Percentiles rank a stretch among this genome's conserved stretches.
Evolutionary conservation across 176 grass and related monocot species (phyloP).

Genomic region (Ensete glaucum): DNA sequence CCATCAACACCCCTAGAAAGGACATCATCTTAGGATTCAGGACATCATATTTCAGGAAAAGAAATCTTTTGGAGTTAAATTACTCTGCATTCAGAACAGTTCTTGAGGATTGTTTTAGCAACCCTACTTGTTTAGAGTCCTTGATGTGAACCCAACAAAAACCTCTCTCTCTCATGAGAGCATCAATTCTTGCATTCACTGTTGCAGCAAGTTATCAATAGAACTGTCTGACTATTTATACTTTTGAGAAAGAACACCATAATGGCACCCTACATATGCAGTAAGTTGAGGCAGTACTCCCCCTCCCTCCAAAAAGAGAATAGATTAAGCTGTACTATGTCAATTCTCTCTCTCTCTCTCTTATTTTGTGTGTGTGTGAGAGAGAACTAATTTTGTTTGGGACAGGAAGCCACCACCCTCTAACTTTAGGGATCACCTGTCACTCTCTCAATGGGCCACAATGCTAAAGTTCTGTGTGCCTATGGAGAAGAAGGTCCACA

Average conservation of each 20-base stretch:
- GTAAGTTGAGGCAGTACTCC: not conserved
- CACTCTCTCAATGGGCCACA: conserved; percentile 2
- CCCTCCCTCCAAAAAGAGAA: not conserved
- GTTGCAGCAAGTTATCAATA: not conserved
- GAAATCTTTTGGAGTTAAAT: not conserved
- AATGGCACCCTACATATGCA: not conserved
- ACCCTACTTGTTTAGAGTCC: not conserved
- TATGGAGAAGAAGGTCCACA: conserved; percentile 6
- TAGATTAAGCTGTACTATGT: too few relatives aligned
- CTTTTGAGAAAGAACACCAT: not conserved
- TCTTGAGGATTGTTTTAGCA: not conserved
- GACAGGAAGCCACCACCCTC: too few relatives aligned
- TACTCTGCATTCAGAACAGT: not conserved
- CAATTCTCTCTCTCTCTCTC: conserved; percentile 5
- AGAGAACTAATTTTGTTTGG: not conserved
- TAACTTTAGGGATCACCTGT: not conserved
- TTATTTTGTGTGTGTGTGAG: not conserved
- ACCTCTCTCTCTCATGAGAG: not conserved
- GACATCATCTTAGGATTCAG: too few relatives aligned
- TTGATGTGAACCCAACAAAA: not conserved
- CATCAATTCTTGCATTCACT: not conserved
- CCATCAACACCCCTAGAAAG: too few relatives aligned
- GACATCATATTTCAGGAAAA: not conserved
- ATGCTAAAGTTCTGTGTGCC: not conserved
- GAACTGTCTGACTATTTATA: not conserved